A percentile compares a stretch with the other conserved stretches of the same genome.
These are phyloP conservation scores for Cystobasidium pallidum DNA, from an alignment of 1,284 basidiomycete genomes.

Conservation along the genomic window DNA sequence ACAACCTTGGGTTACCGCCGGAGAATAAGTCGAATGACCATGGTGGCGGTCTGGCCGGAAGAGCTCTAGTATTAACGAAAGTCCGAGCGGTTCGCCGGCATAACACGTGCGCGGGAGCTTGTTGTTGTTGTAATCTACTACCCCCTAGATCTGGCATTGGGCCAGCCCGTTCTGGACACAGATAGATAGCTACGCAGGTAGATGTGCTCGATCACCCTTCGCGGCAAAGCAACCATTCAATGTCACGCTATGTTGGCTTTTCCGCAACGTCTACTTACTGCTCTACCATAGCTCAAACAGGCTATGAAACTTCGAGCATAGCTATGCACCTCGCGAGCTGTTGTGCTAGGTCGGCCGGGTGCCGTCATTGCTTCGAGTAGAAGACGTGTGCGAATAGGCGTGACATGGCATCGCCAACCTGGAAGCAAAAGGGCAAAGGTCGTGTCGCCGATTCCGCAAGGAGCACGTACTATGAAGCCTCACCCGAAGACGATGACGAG, in stretches of 20 bases:
- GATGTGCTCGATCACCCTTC: background rate
- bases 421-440: slow-evolving; percentile 8
- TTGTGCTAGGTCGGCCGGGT: background rate
- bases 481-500: slow-evolving; percentile 12
- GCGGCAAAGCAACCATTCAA: background rate
- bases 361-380: background rate
- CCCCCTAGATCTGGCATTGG: no score
- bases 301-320: background rate
- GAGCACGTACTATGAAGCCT: background rate
- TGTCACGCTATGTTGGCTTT: no score
- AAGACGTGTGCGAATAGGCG: slow-evolving; percentile 4
- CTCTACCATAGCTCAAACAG: no score
- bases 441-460: background rate
- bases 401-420: slow-evolving; percentile 7
- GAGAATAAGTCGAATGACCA: slow-evolving; percentile 7
- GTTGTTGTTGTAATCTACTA: no score
- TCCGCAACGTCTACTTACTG: no score
- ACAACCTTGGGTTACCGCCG: slow-evolving; percentile 69
- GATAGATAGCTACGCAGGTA: no score
- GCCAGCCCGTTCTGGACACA: no score
- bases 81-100: no score
- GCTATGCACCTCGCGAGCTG: slow-evolving; percentile 4
- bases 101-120: no score
- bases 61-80: no score
- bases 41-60: background rate